Evolutionary conservation across 1,139 yeast genomes (phyloP).

Genomic region (Yamadazyma dushanensis): DNA sequence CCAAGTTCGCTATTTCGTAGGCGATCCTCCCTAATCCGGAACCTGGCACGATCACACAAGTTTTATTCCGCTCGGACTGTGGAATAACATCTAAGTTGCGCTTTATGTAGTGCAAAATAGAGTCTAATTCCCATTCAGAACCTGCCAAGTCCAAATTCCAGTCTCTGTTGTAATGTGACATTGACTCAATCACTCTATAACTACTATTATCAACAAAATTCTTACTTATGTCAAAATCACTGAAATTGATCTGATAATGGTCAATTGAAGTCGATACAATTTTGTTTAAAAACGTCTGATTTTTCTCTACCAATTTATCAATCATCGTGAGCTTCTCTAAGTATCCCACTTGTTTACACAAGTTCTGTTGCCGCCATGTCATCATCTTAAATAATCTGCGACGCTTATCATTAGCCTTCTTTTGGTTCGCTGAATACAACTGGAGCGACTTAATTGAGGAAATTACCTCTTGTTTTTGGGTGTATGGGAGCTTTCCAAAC

Average conservation of each 20-base stretch:
- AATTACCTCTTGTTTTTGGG: slow-evolving; percentile 32
- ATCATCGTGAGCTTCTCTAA: slow-evolving; percentile 47
- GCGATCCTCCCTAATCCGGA: slow-evolving; percentile 77
- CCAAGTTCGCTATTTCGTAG: slow-evolving; percentile 49
- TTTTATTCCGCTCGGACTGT: slow-evolving; percentile 24
- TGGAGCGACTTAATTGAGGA: slow-evolving; percentile 55
- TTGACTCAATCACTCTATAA: slow-evolving; percentile 63
- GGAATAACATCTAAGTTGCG: slow-evolving; percentile 32
- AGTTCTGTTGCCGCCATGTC: slow-evolving; percentile 55
- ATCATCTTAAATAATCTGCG: slow-evolving; percentile 46
- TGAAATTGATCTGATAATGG: slow-evolving; percentile 37
- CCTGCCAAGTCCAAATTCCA: slow-evolving; percentile 39
- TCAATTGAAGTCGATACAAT: slow-evolving; percentile 44
- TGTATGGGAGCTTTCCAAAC: slow-evolving; percentile 8
- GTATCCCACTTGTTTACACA: slow-evolving; percentile 58
- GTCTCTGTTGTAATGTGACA: slow-evolving; percentile 75
- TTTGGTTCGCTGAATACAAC: slow-evolving; percentile 41
- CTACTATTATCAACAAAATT: slow-evolving; percentile 23
- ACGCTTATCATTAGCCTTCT: slow-evolving; percentile 46
- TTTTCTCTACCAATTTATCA: slow-evolving; percentile 44
- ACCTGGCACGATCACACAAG: slow-evolving; percentile 70
- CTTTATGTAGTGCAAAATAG: slow-evolving; percentile 51
- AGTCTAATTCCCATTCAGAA: slow-evolving; percentile 43
- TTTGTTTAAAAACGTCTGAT: slow-evolving; percentile 45
- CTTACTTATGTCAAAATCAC: slow-evolving; percentile 33